These are phyloP conservation scores for Coemansia sp. DNA, from an alignment of 192 early-diverging fungal genomes.

Conservation along the genomic window DNA sequence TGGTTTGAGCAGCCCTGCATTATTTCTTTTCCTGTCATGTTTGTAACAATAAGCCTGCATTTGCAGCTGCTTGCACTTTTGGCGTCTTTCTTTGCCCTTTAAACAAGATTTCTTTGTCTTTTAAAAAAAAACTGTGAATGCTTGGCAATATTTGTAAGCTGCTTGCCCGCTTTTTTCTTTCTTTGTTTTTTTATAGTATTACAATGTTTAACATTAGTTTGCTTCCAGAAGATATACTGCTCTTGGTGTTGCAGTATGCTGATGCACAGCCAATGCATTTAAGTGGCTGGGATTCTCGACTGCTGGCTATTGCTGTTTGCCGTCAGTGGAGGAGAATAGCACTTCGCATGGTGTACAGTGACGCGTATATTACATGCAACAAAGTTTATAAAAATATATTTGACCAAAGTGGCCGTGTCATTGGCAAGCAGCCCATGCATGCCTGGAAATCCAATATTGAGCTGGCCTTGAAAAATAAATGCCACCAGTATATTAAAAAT, in stretches of 20 bases:
- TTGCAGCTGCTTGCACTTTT: slow-evolving; percentile 12
- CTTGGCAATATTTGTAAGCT: neutral
- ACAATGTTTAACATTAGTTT: neutral
- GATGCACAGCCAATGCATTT: neutral
- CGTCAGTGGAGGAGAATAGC: neutral
- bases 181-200: neutral
- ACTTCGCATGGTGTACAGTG: neutral
- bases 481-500: neutral
- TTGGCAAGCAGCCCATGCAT: neutral
- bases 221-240: neutral
- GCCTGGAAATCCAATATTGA: neutral
- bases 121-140: neutral
- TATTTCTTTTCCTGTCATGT: too few relatives aligned
- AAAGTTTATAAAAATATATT: neutral
- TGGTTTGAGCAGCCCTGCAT: too few relatives aligned
- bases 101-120: neutral
- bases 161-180: neutral
- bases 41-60: too few relatives aligned
- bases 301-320: neutral
- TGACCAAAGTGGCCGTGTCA: neutral
- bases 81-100: slow-evolving; percentile 3
- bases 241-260: neutral
- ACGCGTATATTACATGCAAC: neutral
- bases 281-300: neutral
- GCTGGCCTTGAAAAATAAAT: neutral